Evolutionary conservation across 371 early-diverging fungal genomes (phyloP), one percentile per base, ranked within the genome.

Genomic region (Catenaria anguillulae): DNA sequence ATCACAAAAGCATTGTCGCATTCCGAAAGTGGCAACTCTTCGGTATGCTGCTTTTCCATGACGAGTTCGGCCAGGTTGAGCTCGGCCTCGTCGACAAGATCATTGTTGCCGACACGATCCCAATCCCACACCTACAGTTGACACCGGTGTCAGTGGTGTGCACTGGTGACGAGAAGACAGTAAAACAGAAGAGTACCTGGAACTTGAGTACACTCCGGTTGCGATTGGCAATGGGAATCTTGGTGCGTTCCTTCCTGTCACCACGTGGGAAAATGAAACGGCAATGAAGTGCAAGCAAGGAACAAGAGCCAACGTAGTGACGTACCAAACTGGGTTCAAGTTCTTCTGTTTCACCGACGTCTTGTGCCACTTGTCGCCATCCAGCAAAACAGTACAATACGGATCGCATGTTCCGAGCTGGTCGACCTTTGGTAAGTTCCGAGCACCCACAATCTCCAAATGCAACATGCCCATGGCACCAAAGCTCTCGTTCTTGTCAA

Each of bases 271-370:
- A 40, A 40, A 40, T n/a, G n/a, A n/a, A n/a, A n/a, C n/a, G n/a
- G n/a, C n/a, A n/a, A n/a, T n/a, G n/a, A n/a, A n/a, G n/a, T n/a
- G n/a, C n/a, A n/a, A n/a, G n/a, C n/a, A n/a, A n/a, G n/a, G n/a
- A n/a, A n/a, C n/a, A n/a, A n/a, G n/a, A n/a, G n/a, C n/a, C n/a
- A n/a, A n/a, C n/a, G n/a, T n/a, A n/a, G n/a, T n/a, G 4, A 23
- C 40, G 42, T 58, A n/a, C 40, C 36, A 58, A 10, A 58, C 58
- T 3, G 58, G 58, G 31, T 58, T 58, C 6, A 33, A 24, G 29
- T n/a, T 58, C 40, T 58, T 58, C 29, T 33, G 8, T 3, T 34
- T 17, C 24, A 58, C 43, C 19, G 6, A 12, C 15, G 58, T 58
- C 19, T 31, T n/a, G 58, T 34, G 36, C 40, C 36, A 36, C 29